A percentile compares a stretch with the other conserved stretches of the same genome.
phyloP scores from a whole-genome alignment of 306 rosid species.

The Oxytropis ochrocephala region DNA sequence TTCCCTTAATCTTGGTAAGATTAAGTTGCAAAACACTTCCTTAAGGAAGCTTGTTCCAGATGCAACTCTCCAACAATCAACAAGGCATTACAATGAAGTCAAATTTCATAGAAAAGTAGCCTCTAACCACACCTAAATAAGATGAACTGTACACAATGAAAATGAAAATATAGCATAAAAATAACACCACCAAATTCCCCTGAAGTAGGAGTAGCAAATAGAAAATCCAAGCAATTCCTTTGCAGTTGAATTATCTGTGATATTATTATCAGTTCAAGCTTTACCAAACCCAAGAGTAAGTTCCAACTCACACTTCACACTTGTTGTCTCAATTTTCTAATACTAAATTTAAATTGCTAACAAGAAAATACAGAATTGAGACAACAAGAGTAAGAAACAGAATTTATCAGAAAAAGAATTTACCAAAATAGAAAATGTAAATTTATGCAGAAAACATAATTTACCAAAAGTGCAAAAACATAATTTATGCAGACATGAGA shows the following conservation, averaged over 20 bases:
- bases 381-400: no score
- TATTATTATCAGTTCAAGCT: constrained; percentile 32
- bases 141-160: constrained; percentile 43
- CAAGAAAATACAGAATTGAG: no score
- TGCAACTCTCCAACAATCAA: constrained; percentile 29
- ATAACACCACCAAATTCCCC: constrained; percentile 24
- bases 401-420: no score
- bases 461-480: no score
- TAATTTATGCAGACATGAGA: no score
- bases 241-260: constrained; percentile 14
- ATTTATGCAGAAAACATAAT: no score
- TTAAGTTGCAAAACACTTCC: constrained; percentile 14
- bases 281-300: constrained; percentile 84
- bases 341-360: no score
- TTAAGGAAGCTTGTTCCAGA: constrained; percentile 22
- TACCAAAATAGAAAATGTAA: no score
- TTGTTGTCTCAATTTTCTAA: no score
- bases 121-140: constrained; percentile 33
- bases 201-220: constrained; percentile 23
- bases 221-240: constrained; percentile 21
- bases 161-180: constrained; percentile 27
- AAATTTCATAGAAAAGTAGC: constrained; percentile 25
- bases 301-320: constrained; percentile 87
- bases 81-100: constrained; percentile 32
- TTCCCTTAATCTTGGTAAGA: constrained; percentile 21